Percentiles rank a stretch among this genome's conserved stretches.
Evolutionary conservation across 2,329 filamentous ascomycete genomes (phyloP).

Genomic region (Talaromyces sp.): DNA sequence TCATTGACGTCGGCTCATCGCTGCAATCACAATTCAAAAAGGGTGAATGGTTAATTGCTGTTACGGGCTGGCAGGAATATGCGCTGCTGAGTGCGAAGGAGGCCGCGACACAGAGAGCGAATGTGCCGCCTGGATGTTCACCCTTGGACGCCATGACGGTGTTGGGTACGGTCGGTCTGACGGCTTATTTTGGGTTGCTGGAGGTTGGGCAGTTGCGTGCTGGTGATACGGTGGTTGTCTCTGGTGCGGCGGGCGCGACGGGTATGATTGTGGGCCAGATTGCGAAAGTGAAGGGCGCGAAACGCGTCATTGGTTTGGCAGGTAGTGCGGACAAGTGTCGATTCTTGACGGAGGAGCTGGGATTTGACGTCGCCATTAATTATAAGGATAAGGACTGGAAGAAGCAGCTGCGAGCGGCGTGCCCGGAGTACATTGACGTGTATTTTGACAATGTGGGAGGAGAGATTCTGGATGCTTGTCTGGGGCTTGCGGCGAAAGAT

Average conservation of each 20-base stretch:
- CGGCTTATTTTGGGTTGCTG: slow-evolving; percentile 71
- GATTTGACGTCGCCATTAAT: slow-evolving; percentile 65
- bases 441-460: slow-evolving; percentile 74
- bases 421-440: slow-evolving; percentile 60
- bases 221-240: slow-evolving; percentile 73
- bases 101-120: slow-evolving; percentile 37
- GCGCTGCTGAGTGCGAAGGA: slow-evolving; percentile 56
- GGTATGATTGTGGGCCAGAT: slow-evolving; percentile 75
- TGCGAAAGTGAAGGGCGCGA: slow-evolving; percentile 66
- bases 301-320: slow-evolving; percentile 61
- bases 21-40: slow-evolving; percentile 27
- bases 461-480: slow-evolving; percentile 64
- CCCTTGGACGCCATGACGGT: slow-evolving; percentile 61
- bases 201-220: slow-evolving; percentile 64
- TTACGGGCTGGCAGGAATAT: slow-evolving; percentile 64
- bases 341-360: slow-evolving; percentile 62
- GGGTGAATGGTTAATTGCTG: slow-evolving; percentile 49
- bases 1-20: slow-evolving; percentile 54
- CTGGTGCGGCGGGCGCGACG: slow-evolving; percentile 73
- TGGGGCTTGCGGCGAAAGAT: slow-evolving; percentile 59
- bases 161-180: slow-evolving; percentile 65
- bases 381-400: slow-evolving; percentile 65
- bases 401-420: slow-evolving; percentile 58
- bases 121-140: slow-evolving; percentile 46
- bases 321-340: slow-evolving; percentile 65